Conservation (phyloP, 2,329 filamentous ascomycete species). For the Fusarium xyrophilum region DNA sequence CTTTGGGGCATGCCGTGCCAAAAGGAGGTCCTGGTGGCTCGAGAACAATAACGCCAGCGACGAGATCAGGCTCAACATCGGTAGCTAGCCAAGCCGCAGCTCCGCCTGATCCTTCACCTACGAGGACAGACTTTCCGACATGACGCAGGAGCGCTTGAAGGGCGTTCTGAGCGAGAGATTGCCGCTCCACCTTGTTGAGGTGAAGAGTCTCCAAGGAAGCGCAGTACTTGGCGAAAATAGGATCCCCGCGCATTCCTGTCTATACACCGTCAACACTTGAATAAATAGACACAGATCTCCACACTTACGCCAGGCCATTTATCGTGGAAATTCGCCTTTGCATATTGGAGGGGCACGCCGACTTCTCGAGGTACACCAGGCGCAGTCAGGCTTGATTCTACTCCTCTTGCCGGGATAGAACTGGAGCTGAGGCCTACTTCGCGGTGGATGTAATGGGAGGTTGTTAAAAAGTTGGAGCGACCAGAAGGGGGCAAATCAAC, state of each 20-base stretch:
- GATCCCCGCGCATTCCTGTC: constrained; percentile 52
- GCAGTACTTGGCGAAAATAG: constrained; percentile 57
- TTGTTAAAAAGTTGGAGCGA: constrained; percentile 43
- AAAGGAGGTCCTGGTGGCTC: constrained; percentile 63
- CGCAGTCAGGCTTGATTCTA: constrained; percentile 47
- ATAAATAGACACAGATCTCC: accelerated
- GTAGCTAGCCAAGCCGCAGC: constrained; percentile 55
- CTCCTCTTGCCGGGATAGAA: constrained; percentile 23
- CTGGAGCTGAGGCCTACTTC: constrained; percentile 28
- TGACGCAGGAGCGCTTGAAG: constrained; percentile 52
- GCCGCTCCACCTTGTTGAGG: constrained; percentile 41
- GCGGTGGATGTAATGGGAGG: constrained; percentile 31
- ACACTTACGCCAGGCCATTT: constrained; percentile 50
- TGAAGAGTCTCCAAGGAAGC: constrained; percentile 50
- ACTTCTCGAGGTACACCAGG: constrained; percentile 26
- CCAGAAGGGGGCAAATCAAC: constrained; percentile 52
- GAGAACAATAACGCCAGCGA: constrained; percentile 57
- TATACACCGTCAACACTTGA: constrained; percentile 18
- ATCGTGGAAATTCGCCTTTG: constrained; percentile 41
- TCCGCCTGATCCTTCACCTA: constrained; percentile 60
- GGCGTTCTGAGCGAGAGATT: constrained; percentile 45
- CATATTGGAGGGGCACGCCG: constrained; percentile 30
- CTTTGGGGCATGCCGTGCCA: constrained; percentile 29
- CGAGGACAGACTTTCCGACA: constrained; percentile 52
- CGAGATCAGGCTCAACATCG: constrained; percentile 55